phyloP scores from a whole-genome alignment of 2,329 filamentous ascomycete species.

The Exophiala calicioides region DNA sequence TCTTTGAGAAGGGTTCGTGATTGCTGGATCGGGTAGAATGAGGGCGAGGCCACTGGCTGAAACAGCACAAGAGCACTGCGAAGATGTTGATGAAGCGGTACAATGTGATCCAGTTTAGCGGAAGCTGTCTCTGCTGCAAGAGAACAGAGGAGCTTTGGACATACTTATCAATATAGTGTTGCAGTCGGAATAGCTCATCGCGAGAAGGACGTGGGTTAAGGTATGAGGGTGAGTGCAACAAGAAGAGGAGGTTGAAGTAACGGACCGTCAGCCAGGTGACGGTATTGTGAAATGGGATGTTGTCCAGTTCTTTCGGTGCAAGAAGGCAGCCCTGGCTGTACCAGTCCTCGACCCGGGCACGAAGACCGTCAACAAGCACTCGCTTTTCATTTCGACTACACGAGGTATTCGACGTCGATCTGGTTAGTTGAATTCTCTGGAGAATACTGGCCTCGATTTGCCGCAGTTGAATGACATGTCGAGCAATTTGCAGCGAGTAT shows the following conservation, averaged over 20 bases:
- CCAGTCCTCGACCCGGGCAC: not conserved
- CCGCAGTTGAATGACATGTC: conserved; percentile 1
- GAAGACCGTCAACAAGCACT: not conserved
- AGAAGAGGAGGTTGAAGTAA: not conserved
- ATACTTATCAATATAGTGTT: not conserved
- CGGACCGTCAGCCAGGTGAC: conserved; percentile 1
- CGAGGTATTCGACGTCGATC: not conserved
- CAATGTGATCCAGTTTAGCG: no score
- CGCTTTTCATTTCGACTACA: not conserved
- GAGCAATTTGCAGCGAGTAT: not conserved
- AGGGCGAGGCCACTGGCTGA: no score
- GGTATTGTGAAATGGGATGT: conserved; percentile 2
- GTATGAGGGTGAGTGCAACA: not conserved
- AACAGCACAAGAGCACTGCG: no score
- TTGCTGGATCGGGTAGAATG: no score
- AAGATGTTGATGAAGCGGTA: no score
- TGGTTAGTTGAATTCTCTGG: conserved; percentile 1
- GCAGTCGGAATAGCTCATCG: not conserved
- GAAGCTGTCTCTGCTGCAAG: not conserved
- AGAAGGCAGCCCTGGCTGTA: conserved; percentile 2
- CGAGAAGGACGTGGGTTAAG: not conserved
- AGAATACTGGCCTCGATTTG: not conserved
- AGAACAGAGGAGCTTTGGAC: not conserved
- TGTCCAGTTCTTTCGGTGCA: not conserved
- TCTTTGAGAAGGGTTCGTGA: no score